These are phyloP conservation scores for Ichthyophthirius multifiliis DNA, from an alignment of 169 alveolate species.

Conservation along the genomic window DNA sequence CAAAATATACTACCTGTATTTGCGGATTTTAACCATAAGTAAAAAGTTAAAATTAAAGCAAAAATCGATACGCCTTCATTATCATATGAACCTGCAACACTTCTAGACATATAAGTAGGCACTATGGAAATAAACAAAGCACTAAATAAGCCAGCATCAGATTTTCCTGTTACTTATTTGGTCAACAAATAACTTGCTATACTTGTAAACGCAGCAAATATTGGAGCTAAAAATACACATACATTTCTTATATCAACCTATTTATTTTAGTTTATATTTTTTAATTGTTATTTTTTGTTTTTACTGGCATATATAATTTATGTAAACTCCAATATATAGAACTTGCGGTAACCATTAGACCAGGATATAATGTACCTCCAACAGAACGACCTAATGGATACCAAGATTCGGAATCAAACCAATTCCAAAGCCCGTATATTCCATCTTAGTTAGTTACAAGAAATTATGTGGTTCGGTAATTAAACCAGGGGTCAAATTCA, in stretches of 20 bases:
- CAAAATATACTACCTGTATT: slow-evolving; percentile 90
- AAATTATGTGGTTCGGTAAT: slow-evolving; percentile 94
- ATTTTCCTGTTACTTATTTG: slow-evolving; percentile 88
- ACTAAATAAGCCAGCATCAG: slow-evolving; percentile 94
- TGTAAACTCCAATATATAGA: slow-evolving; percentile 81
- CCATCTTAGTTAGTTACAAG: slow-evolving; percentile 90
- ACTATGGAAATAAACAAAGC: slow-evolving; percentile 95
- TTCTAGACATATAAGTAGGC: slow-evolving; percentile 96
- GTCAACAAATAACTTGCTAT: slow-evolving; percentile 92
- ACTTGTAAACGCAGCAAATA: slow-evolving; percentile 93
- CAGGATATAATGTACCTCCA: slow-evolving; percentile 98
- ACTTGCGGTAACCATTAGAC: slow-evolving; percentile 95
- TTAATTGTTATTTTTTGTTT: not conserved
- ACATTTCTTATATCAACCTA: slow-evolving; percentile 93
- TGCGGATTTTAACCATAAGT: slow-evolving; percentile 92
- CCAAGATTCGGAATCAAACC: slow-evolving; percentile 97
- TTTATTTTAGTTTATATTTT: slow-evolving; percentile 13
- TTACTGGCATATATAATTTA: slow-evolving; percentile 43
- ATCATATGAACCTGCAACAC: slow-evolving; percentile 98
- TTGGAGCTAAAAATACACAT: slow-evolving; percentile 97
- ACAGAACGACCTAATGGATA: slow-evolving; percentile 98
- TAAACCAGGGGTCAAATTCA: slow-evolving; percentile 99
- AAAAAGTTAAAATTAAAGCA: slow-evolving; percentile 93
- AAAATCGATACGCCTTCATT: slow-evolving; percentile 98
- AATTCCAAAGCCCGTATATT: slow-evolving; percentile 94